A percentile compares a stretch with the other conserved stretches of the same genome.
These are phyloP conservation scores for Teratosphaeria gauchensis DNA, from an alignment of 2,329 filamentous ascomycete species.

Conservation along the genomic window DNA sequence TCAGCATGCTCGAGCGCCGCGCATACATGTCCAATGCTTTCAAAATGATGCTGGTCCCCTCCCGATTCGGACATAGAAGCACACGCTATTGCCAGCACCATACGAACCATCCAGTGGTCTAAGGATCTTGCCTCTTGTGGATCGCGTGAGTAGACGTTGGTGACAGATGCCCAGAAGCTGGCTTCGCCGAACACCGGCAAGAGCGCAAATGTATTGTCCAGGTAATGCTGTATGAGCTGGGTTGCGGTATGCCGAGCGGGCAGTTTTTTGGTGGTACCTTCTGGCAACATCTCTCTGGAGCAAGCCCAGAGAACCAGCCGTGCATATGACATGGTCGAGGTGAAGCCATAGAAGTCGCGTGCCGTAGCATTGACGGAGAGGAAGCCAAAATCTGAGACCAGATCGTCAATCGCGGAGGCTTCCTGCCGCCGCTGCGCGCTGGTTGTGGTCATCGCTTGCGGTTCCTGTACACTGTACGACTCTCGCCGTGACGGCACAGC, in stretches of 20 bases:
- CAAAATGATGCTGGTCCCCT: constrained; percentile 53
- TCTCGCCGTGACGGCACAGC: constrained; percentile 40
- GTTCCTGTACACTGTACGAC: constrained; percentile 21
- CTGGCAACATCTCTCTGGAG: constrained; percentile 61
- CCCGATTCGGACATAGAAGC: constrained; percentile 59
- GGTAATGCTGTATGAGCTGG: constrained; percentile 69
- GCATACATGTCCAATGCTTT: constrained; percentile 51
- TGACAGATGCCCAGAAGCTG: constrained; percentile 64
- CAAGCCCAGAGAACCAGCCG: constrained; percentile 78
- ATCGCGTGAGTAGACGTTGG: constrained; percentile 68
- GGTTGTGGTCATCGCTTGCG: constrained; percentile 13
- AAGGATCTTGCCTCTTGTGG: constrained; percentile 51
- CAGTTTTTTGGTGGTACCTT: constrained; percentile 49
- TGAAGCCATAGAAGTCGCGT: constrained; percentile 82
- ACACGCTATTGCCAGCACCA: constrained; percentile 79
- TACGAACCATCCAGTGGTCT: constrained; percentile 78
- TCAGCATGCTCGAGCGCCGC: constrained; percentile 70
- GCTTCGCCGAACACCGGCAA: constrained; percentile 79
- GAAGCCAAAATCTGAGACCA: constrained; percentile 90
- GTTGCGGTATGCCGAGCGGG: constrained; percentile 61
- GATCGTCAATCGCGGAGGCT: constrained; percentile 76
- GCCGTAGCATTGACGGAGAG: constrained; percentile 93
- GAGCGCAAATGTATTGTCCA: constrained; percentile 69
- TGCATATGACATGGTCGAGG: constrained; percentile 84
- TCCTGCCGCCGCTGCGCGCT: constrained; percentile 49